phyloP scores from a whole-genome alignment of 306 rosid genomes.

The Cucumis melo region DNA sequence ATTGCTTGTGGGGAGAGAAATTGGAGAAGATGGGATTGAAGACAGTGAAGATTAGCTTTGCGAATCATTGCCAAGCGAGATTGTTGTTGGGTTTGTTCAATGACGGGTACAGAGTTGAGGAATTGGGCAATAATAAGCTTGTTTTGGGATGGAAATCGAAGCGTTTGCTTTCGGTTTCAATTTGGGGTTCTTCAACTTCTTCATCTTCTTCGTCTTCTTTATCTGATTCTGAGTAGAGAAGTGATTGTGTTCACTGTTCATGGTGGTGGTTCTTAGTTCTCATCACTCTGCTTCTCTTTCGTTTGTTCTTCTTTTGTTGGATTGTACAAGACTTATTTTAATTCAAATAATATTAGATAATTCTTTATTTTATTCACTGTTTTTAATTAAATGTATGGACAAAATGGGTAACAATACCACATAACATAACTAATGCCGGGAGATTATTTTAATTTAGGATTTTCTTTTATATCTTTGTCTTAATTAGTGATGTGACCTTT shows the following conservation, averaged over 20 bases:
- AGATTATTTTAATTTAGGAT: too few species aligned
- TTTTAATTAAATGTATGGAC: not conserved
- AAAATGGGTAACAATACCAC: not conserved
- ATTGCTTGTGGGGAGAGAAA: slow-evolving; percentile 48
- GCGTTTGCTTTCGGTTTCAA: slow-evolving; percentile 59
- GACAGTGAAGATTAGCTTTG: slow-evolving; percentile 36
- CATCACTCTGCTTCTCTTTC: too few species aligned
- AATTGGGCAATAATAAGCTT: slow-evolving; percentile 30
- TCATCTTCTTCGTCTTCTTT: not conserved
- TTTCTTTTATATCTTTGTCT: too few species aligned
- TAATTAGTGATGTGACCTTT: too few species aligned
- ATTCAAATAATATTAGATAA: too few species aligned
- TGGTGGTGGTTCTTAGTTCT: not conserved
- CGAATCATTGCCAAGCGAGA: slow-evolving; percentile 74
- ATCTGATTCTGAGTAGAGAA: not conserved
- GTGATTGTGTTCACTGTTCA: not conserved
- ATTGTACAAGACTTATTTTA: not conserved
- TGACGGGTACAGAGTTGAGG: slow-evolving; percentile 66
- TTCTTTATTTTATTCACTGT: too few species aligned
- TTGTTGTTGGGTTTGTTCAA: slow-evolving; percentile 58
- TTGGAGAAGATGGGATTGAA: slow-evolving; percentile 33
- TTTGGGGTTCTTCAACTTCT: slow-evolving; percentile 38
- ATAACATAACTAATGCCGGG: too few species aligned
- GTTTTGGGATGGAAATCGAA: slow-evolving; percentile 68
- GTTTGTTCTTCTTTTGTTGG: not conserved